These are phyloP conservation scores for Guadua angustifolia DNA, from an alignment of 176 grass and related monocot genomes.

Conservation along the genomic window DNA sequence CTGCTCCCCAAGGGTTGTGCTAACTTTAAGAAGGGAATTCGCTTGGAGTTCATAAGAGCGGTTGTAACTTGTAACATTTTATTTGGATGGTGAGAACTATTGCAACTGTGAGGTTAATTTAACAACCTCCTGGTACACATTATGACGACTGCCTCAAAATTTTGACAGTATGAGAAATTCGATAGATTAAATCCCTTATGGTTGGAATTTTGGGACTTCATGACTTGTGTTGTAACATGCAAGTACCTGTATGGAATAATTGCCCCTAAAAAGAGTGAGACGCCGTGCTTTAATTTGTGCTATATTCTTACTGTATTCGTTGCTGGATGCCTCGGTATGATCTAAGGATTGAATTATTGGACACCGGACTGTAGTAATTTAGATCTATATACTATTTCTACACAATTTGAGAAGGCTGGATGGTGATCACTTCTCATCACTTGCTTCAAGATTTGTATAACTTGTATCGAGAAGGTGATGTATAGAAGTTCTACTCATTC, in stretches of 20 bases:
- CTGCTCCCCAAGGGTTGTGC: not conserved
- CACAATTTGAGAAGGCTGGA: too few species aligned
- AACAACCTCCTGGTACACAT: not conserved
- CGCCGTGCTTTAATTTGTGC: not conserved
- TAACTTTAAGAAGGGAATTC: not conserved
- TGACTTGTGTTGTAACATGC: not conserved
- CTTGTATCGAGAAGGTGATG: too few species aligned
- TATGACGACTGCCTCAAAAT: not conserved
- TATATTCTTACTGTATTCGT: not conserved
- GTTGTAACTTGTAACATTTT: not conserved
- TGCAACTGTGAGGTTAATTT: not conserved
- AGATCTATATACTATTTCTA: too few species aligned
- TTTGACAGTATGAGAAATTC: slow-evolving; percentile 13
- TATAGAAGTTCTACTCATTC: too few species aligned
- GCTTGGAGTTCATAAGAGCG: not conserved
- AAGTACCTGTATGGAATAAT: not conserved
- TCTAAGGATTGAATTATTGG: not conserved
- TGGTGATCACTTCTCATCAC: too few species aligned
- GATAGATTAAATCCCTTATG: not conserved
- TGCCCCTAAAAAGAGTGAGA: not conserved
- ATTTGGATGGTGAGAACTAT: not conserved
- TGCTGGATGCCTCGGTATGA: not conserved
- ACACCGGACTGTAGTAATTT: too few species aligned
- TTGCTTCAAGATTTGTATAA: too few species aligned
- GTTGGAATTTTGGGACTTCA: not conserved